Base-by-base conservation (phyloP, 176 grass and related monocot genomes). In the Triticum timopheevii region DNA sequence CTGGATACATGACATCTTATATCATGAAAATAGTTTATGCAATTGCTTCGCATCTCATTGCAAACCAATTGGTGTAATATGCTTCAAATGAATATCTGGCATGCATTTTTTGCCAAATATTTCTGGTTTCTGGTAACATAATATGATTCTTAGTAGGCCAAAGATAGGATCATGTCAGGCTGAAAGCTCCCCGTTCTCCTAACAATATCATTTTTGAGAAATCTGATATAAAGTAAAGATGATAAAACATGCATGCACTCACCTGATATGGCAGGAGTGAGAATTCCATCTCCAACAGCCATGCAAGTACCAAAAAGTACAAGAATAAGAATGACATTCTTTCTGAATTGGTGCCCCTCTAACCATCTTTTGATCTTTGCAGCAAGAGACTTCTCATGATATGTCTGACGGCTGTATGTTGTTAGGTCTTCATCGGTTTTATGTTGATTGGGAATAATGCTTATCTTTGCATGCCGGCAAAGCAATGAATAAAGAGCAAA, bases 401-500 rank as follows among this genome's bases (percentile, higher is more conserved):
- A 97, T 68, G 73, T 97, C 33, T 86, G 88, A 33, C 73, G 66
- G 52, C 90, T 94, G 40, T 97, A 97, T 76, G 92, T 97, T 71
- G 95, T 92, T 33, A 97, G 82, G 8, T 87, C 82, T 87, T 97
- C 90, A 86, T 97, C 92, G 17, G 95, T 94, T 82, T 81, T 91
- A 50, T 97, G 95, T 77, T 97, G 92, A 68, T 97, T 97, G 6
- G 95, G 95, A 79, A 97, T 94, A 81, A 76, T 91, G 28, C 80
- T 94, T 87, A 97, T 90, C 72, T 97, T 97, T 13, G 87, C 88
- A 66, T 97, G 90, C 39, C 95, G 92, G 10, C 95, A 95, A 79
- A 97, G 90, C 69, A 97, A 61, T 13, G 95, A 97, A 86, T 97
- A 97, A 45, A 97, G 90, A 61, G 95, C 95, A 88, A 97, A 97